phyloP scores from a whole-genome alignment of 1,139 yeast genomes.

The Pneumocystis wakefieldiae region DNA sequence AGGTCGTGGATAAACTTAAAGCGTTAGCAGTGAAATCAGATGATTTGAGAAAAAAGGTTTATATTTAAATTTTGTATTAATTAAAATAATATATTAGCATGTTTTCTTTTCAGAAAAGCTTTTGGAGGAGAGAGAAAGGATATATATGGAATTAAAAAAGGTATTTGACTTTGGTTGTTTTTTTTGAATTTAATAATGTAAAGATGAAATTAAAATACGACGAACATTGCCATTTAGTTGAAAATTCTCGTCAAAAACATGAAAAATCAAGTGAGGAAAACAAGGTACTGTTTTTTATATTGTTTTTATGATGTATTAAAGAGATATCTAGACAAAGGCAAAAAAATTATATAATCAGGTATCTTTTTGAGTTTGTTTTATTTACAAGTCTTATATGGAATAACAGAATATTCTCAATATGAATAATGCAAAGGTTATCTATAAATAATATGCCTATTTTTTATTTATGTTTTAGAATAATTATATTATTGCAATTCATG shows the following conservation, averaged over 20 bases:
- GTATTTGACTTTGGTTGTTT: neutral
- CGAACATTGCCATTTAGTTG: slow-evolving; percentile 64
- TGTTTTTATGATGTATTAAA: neutral
- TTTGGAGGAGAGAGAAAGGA: slow-evolving; percentile 39
- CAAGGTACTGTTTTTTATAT: neutral
- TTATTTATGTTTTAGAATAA: slow-evolving; percentile 31
- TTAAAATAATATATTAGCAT: slow-evolving; percentile 22
- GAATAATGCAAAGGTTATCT: slow-evolving; percentile 50
- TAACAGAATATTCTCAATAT: slow-evolving; percentile 52
- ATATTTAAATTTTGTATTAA: neutral
- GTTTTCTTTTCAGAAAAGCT: slow-evolving; percentile 46
- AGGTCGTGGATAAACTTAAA: slow-evolving; percentile 48
- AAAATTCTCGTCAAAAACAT: slow-evolving; percentile 59
- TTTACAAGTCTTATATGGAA: neutral
- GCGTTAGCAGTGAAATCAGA: slow-evolving; percentile 42
- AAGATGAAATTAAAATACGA: slow-evolving; percentile 59
- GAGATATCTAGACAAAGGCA: slow-evolving; percentile 12
- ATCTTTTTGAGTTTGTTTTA: neutral
- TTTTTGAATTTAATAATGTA: neutral
- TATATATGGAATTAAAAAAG: slow-evolving; percentile 53
- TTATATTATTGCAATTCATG: slow-evolving; percentile 63
- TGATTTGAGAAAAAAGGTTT: slow-evolving; percentile 34
- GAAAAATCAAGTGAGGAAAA: slow-evolving; percentile 28
- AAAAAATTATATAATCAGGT: slow-evolving; percentile 4
- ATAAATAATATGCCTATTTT: neutral